Percentiles rank a stretch among this genome's conserved stretches.
Conservation (phyloP, 257 asterid species). For the Solanum peruvianum region DNA sequence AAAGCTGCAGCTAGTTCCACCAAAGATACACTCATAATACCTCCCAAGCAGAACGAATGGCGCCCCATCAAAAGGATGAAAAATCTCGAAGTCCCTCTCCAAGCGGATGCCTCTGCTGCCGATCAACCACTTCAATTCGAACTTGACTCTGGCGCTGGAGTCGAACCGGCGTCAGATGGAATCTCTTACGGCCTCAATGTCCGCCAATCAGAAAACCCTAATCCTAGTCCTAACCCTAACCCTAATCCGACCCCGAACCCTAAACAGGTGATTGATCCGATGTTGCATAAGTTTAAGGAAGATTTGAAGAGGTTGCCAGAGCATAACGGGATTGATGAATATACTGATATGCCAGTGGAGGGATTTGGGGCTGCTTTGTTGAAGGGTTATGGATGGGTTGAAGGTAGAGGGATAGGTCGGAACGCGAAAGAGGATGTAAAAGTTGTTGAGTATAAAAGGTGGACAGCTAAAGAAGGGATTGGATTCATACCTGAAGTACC, state of each 20-base stretch:
- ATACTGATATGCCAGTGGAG: slow-evolving; percentile 63
- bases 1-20: slow-evolving; percentile 24
- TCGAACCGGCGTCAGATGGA: slow-evolving; percentile 27
- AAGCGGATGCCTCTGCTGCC: slow-evolving; percentile 20
- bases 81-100: slow-evolving; percentile 38
- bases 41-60: slow-evolving; percentile 61
- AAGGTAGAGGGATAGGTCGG: slow-evolving; percentile 73
- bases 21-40: slow-evolving; percentile 17
- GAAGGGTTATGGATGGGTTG: slow-evolving; percentile 77
- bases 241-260: neutral
- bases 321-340: slow-evolving; percentile 42
- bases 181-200: slow-evolving; percentile 56
- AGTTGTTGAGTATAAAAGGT: slow-evolving; percentile 30
- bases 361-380: slow-evolving; percentile 58
- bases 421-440: slow-evolving; percentile 59
- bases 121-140: slow-evolving; percentile 47
- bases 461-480: slow-evolving; percentile 69
- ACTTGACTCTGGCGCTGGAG: slow-evolving; percentile 25
- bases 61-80: slow-evolving; percentile 46
- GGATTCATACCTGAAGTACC: slow-evolving; percentile 41
- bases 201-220: slow-evolving; percentile 18
- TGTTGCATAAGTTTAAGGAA: slow-evolving; percentile 41
- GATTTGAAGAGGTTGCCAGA: slow-evolving; percentile 57
- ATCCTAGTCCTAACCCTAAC: neutral
- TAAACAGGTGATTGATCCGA: slow-evolving; percentile 18